Evolutionary conservation across 208 protist species (phyloP), one percentile per base, ranked within the genome.

Genomic region (Leptomonas seymouri): DNA sequence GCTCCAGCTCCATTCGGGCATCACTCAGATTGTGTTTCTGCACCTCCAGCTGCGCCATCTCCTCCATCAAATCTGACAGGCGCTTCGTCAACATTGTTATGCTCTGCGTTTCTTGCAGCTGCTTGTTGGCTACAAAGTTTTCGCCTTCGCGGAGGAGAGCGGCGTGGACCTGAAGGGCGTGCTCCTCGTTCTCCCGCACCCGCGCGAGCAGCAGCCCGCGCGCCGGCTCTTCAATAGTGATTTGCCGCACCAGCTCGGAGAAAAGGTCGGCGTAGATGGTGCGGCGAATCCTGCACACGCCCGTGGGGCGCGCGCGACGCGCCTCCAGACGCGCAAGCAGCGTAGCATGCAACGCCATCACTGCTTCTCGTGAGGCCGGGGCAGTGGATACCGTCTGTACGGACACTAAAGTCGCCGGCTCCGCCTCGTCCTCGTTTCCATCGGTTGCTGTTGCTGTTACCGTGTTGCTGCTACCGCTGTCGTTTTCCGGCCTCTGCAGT

Each of bases 211-310:
- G 82, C 48, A 99, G 80, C 16, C 99, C 99, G 4, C 98, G 81
- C 71, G 98, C 98, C 7, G 97, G 93, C 68, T 98, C 99, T 65
- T 99, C 98, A n/a, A 99, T 76, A 14, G 98, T 99, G 18, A 99
- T 84, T 77, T 99, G 93, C 7, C 98, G 95, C 63, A 99, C 99
- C 15, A 99, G 69, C 75, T 93, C 90, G 74, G 95, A 97, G 78
- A 99, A 99, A n/a, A 93, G 79, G 69, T 99, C 98, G 15, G 85
- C 41, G 75, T 99, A 99, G 7, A 99, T 80, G 73, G 98, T 94
- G 48, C 98, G 93, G 15, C 99, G 84, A 25, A 99, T 96, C 11
- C 94, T 91, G 77, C 98, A 99, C 53, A 99, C 89, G 14, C 98
- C 99, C 15, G 71, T 96, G 27, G 98, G 94, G 16, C 95, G 79